These are phyloP conservation scores for Phaeomoniella chlamydospora DNA, from an alignment of 2,329 filamentous ascomycete species.

Conservation along the genomic window DNA sequence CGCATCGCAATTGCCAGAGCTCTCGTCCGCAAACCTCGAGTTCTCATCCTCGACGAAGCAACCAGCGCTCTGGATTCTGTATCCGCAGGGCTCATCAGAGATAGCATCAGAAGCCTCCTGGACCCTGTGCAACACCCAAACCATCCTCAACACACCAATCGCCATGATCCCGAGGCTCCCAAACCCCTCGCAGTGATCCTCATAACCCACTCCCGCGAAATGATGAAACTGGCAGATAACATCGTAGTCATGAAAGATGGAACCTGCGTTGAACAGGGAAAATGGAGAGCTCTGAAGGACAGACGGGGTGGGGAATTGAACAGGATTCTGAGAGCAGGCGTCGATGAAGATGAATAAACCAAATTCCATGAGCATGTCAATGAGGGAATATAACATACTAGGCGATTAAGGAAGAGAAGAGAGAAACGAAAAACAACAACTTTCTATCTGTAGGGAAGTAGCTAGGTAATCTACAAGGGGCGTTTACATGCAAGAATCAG, in stretches of 20 bases:
- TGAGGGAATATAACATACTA: too few relatives aligned
- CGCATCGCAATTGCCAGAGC: constrained; percentile 69
- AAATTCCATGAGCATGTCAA: too few relatives aligned
- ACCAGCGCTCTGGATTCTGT: constrained; percentile 66
- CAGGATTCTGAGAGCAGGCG: constrained; percentile 33
- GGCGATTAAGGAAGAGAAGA: too few relatives aligned
- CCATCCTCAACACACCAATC: background rate
- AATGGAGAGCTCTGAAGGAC: constrained; percentile 45
- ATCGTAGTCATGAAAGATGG: constrained; percentile 60
- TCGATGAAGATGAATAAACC: constrained; percentile 27
- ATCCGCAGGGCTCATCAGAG: constrained; percentile 48
- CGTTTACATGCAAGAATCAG: too few relatives aligned
- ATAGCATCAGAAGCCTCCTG: constrained; percentile 45
- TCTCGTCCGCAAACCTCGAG: constrained; percentile 51
- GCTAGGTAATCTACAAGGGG: too few relatives aligned
- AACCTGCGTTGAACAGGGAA: constrained; percentile 52
- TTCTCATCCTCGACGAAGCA: constrained; percentile 76
- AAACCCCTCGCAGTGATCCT: constrained; percentile 53
- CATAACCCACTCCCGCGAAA: constrained; percentile 68
- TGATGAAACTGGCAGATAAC: constrained; percentile 70
- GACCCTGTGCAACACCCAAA: constrained; percentile 4
- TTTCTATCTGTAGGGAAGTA: too few relatives aligned
- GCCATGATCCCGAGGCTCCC: constrained; percentile 1
- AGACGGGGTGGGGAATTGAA: constrained; percentile 14
- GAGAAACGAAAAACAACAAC: too few relatives aligned